Base-by-base conservation (phyloP, 208 protist species). In the Wallacemonas sp. region DNA sequence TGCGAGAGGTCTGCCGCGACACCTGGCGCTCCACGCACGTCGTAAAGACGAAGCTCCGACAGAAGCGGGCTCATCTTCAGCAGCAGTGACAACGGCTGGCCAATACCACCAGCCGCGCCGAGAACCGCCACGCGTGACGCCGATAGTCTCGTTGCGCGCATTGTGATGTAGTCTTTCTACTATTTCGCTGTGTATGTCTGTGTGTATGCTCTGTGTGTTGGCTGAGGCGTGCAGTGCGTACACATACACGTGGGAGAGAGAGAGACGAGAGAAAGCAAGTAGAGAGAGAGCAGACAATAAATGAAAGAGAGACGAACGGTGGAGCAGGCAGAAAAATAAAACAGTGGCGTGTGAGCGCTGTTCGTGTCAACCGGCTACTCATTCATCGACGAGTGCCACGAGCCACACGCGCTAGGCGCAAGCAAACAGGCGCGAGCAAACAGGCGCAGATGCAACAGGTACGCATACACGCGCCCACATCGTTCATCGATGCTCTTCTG, bases 91-190 rank as follows among this genome's bases (percentile, higher is more conserved):
- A 99, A 83, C 17, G 97, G 95, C 85, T 98, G 96, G 38, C 97
- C 97, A 67, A 99, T 99, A 60, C 97, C 97, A 69, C 97, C 96
- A 21, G 87, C 93, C 38, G 93, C 95, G 37, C 97, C 97, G 55
- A 99, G 81, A 1, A 99, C 92, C 36, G 91, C 92, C 24, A 98
- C 94, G 41, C 50, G 50, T 37, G 50, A 17, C 3, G 22, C 10
- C 12, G 9, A 5, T 3, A 33, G 72, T 12, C 62, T 37, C 10
- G 58, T 66, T 41, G 42, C 10, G 30, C 39, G 37, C 48, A 44
- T 60, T 15, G 5, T 30, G 22, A 19, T 0, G 38, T 21, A 6
- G 10, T 52, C 33, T 55, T 50, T 59, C 26, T 42, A 13, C 15
- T 68, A 21, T 44, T 19, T n/a, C 15, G 33, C 30, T 52, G n/a